phyloP scores from a whole-genome alignment of 345 rosid genomes.

The Eucalyptus tenuipes region DNA sequence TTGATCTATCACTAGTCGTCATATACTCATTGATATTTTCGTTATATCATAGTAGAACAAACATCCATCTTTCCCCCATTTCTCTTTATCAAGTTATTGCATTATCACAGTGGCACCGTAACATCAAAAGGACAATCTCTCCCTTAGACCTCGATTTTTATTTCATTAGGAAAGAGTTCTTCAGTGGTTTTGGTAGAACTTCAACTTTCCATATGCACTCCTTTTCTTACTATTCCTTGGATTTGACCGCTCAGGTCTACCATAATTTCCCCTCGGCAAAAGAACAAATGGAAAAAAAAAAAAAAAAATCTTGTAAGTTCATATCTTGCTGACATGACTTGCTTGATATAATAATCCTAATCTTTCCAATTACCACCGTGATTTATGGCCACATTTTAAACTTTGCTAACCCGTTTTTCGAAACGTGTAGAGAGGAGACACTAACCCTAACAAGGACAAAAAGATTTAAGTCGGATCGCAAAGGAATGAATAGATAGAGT shows the following conservation, averaged over 20 bases:
- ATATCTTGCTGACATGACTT: not conserved
- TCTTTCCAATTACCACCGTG: no score
- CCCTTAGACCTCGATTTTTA: not conserved
- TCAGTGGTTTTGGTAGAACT: not conserved
- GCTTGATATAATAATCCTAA: not conserved
- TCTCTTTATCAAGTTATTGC: not conserved
- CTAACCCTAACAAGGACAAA: not conserved
- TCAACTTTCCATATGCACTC: not conserved
- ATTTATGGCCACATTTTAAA: not conserved
- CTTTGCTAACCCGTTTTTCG: not conserved
- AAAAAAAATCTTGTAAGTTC: not conserved
- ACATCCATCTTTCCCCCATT: not conserved
- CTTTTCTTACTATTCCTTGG: not conserved
- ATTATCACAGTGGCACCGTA: not conserved
- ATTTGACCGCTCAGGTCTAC: not conserved
- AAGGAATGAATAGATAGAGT: not conserved
- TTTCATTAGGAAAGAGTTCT: not conserved
- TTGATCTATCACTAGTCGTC: accelerated
- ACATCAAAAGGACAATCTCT: not conserved
- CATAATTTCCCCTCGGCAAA: not conserved
- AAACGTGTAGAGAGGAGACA: not conserved
- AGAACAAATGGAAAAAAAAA: not conserved
- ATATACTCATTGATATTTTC: not conserved
- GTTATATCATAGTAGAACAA: not conserved
- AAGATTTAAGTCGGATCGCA: not conserved